phyloP scores from a whole-genome alignment of 2,329 filamentous ascomycete species.

The Pezicula rhizophila region DNA sequence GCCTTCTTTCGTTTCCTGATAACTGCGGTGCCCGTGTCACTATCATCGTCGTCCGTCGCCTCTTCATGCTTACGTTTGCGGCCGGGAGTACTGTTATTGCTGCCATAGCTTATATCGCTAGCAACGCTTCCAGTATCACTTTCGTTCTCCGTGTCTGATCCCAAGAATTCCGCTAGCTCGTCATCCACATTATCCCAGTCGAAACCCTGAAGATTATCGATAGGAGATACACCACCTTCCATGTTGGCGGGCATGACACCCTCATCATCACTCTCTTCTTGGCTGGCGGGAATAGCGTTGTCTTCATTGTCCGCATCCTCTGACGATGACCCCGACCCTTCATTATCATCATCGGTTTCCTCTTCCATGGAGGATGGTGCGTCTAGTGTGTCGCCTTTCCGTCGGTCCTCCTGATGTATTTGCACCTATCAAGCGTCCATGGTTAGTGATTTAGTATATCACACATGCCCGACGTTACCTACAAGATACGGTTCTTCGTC shows the following conservation, averaged over 20 bases:
- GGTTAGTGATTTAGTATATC: neutral
- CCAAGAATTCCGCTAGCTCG: conserved; percentile 71
- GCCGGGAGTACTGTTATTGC: conserved; percentile 15
- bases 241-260: conserved; percentile 44
- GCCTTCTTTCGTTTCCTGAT: conserved; percentile 47
- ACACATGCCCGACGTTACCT: conserved; percentile 1
- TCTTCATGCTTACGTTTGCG: conserved; percentile 26
- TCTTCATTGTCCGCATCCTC: conserved; percentile 30
- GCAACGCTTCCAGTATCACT: conserved; percentile 26
- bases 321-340: conserved; percentile 20
- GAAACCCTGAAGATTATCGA: conserved; percentile 50
- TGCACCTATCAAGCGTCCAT: conserved; percentile 41
- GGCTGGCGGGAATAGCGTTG: conserved; percentile 21
- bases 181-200: conserved; percentile 62
- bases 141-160: conserved; percentile 45
- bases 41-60: conserved; percentile 39
- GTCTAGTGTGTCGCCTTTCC: conserved; percentile 36
- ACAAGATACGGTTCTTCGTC: conserved; percentile 58
- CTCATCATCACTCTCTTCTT: conserved; percentile 35
- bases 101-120: conserved; percentile 13
- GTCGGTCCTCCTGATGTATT: conserved; percentile 62
- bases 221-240: conserved; percentile 44
- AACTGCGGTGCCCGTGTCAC: conserved; percentile 40
- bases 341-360: conserved; percentile 35
- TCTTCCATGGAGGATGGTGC: conserved; percentile 36